phyloP scores from a whole-genome alignment of 306 rosid species.

The Malus sylvestris region DNA sequence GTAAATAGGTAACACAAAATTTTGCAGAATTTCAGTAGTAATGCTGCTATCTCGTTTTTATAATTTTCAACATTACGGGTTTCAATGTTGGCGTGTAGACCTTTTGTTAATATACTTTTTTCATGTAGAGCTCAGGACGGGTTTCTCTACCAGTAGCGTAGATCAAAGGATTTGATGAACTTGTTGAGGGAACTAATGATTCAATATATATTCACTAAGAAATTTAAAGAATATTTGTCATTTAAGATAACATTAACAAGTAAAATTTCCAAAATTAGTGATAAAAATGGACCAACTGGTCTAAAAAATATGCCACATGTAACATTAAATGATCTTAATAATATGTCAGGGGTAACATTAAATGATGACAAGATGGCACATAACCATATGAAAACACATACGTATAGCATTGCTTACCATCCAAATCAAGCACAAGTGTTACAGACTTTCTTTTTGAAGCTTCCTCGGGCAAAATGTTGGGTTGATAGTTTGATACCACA shows the following conservation, averaged over 20 bases:
- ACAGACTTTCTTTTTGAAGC: constrained; percentile 51
- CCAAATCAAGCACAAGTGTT: constrained; percentile 92
- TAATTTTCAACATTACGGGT: background rate
- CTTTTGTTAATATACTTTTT: background rate
- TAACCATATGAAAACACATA: background rate
- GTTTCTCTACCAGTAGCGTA: background rate
- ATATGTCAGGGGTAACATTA: background rate
- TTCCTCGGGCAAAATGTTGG: constrained; percentile 43
- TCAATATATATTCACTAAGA: background rate
- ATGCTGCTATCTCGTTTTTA: too few species aligned
- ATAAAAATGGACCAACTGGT: background rate
- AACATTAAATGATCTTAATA: background rate
- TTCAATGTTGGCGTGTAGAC: background rate
- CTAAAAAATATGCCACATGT: background rate
- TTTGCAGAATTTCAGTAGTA: background rate
- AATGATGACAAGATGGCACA: constrained; percentile 3
- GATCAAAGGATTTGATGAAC: background rate
- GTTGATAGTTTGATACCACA: constrained; percentile 55
- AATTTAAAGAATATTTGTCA: background rate
- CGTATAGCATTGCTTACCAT: constrained; percentile 47
- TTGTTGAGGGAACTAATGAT: background rate
- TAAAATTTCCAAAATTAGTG: background rate
- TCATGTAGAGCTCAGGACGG: background rate
- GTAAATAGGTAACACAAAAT: background rate
- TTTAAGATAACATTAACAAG: background rate